Evolutionary conservation across 2,329 filamentous ascomycete species (phyloP).

Genomic region (Akanthomyces uredinophilus): DNA sequence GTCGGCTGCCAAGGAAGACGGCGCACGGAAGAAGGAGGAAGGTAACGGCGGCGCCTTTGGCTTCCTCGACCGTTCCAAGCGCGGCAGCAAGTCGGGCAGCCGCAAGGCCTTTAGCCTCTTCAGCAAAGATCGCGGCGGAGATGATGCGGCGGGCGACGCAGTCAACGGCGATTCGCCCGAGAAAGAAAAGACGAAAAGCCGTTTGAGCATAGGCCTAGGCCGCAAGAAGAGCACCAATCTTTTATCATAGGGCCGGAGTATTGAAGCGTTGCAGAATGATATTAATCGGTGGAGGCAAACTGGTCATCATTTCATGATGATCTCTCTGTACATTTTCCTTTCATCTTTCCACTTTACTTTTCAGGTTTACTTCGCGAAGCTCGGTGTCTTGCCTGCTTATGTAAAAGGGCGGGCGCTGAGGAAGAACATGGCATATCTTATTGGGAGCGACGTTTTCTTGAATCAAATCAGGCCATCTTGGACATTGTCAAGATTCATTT

Average conservation of each 20-base stretch:
- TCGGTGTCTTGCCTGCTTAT: neutral
- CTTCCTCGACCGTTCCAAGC: conserved; percentile 61
- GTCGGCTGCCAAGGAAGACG: conserved; percentile 50
- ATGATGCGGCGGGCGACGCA: conserved; percentile 19
- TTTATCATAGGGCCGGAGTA: conserved; percentile 23
- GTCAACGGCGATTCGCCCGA: conserved; percentile 27
- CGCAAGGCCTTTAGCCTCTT: conserved; percentile 69
- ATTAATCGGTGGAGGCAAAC: neutral
- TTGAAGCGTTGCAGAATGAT: neutral
- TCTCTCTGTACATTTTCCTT: neutral
- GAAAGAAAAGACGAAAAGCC: conserved; percentile 54
- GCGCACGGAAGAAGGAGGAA: conserved; percentile 36
- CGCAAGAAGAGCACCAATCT: conserved; percentile 63
- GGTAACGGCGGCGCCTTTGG: conserved; percentile 35
- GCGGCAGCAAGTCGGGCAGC: conserved; percentile 73
- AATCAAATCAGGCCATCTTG: neutral
- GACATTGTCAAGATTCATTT: neutral
- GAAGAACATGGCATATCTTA: neutral
- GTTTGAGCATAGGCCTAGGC: conserved; percentile 62
- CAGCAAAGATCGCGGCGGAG: conserved; percentile 41
- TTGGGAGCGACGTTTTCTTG: neutral
- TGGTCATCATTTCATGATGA: neutral
- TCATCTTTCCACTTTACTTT: conserved; percentile 7
- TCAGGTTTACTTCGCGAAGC: neutral
- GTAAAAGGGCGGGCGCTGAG: conserved; percentile 1